phyloP scores from a whole-genome alignment of 164 flowering plant genomes.

The Stephania cephalantha region DNA sequence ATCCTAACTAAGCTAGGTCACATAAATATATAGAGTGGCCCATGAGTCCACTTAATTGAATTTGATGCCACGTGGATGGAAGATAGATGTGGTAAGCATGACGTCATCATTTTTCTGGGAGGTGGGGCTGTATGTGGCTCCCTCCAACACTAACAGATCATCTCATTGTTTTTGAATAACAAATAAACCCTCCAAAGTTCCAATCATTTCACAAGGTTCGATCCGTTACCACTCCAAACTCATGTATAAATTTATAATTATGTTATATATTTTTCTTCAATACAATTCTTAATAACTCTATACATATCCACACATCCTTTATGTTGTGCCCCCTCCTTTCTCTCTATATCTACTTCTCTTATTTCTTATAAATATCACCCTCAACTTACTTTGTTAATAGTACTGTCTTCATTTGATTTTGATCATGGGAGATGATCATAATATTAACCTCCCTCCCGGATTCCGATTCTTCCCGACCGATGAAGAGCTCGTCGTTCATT shows the following conservation, averaged over 20 bases:
- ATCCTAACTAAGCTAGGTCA: no score
- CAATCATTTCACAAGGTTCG: not conserved
- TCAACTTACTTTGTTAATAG: no score
- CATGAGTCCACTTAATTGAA: not conserved
- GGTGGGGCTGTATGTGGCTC: not conserved
- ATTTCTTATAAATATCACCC: constrained; percentile 1
- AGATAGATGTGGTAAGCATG: constrained; percentile 1
- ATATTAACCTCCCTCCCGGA: constrained; percentile 11
- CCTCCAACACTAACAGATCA: constrained; percentile 7
- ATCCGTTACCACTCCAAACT: not conserved
- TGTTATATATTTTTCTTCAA: no score
- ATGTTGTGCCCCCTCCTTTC: not conserved
- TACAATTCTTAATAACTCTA: no score
- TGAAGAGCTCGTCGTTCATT: constrained; percentile 11
- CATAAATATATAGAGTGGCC: not conserved
- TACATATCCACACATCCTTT: no score
- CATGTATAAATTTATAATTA: no score
- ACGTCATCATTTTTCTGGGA: not conserved
- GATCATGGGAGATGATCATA: constrained; percentile 6
- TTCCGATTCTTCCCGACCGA: constrained; percentile 9
- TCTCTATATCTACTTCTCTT: not conserved
- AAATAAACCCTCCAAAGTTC: not conserved
- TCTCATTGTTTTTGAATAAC: not conserved
- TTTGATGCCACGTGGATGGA: not conserved
- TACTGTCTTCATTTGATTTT: not conserved